A percentile compares a stretch with the other conserved stretches of the same genome.
phyloP scores from a whole-genome alignment of 106 monocot species.

The Apostasia shenzhenica region DNA sequence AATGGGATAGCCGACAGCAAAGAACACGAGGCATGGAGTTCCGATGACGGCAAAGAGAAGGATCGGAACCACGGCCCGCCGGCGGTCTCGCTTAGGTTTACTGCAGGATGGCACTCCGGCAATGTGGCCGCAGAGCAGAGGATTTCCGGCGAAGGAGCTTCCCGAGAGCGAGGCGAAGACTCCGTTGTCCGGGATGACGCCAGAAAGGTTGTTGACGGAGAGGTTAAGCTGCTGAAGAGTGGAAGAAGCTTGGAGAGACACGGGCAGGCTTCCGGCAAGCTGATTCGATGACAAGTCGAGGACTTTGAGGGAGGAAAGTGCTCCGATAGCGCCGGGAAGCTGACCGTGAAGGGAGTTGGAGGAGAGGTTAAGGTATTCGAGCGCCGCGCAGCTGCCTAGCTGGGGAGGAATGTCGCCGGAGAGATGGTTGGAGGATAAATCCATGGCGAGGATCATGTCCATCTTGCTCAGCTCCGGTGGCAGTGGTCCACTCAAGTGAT shows the following conservation, averaged over 20 bases:
- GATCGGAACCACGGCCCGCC: not conserved
- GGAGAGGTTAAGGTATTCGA: conserved; percentile 83
- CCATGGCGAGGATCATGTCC: conserved; percentile 65
- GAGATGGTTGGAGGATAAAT: conserved; percentile 67
- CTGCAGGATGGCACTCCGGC: conserved; percentile 13
- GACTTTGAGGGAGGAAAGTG: conserved; percentile 37
- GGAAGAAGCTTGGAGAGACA: conserved; percentile 38
- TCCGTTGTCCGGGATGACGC: conserved; percentile 28
- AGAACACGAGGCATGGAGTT: not conserved
- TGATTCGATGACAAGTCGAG: conserved; percentile 64
- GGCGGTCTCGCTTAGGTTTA: not conserved
- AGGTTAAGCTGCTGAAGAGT: conserved; percentile 50
- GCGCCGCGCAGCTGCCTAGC: conserved; percentile 61
- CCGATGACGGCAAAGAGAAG: not conserved
- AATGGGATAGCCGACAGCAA: not conserved
- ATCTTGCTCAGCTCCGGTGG: conserved; percentile 69
- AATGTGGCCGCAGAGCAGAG: conserved; percentile 37
- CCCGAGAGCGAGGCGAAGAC: conserved; percentile 24
- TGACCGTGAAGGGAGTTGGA: conserved; percentile 38
- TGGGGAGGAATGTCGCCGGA: conserved; percentile 65
- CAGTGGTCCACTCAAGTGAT: conserved; percentile 46
- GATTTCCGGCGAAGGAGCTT: conserved; percentile 46
- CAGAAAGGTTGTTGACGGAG: conserved; percentile 75
- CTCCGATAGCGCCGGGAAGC: conserved; percentile 44
- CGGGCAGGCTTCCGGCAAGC: conserved; percentile 44